Base-by-base conservation (phyloP, 2,329 filamentous ascomycete genomes). In the Sporothrix schenckii region DNA sequence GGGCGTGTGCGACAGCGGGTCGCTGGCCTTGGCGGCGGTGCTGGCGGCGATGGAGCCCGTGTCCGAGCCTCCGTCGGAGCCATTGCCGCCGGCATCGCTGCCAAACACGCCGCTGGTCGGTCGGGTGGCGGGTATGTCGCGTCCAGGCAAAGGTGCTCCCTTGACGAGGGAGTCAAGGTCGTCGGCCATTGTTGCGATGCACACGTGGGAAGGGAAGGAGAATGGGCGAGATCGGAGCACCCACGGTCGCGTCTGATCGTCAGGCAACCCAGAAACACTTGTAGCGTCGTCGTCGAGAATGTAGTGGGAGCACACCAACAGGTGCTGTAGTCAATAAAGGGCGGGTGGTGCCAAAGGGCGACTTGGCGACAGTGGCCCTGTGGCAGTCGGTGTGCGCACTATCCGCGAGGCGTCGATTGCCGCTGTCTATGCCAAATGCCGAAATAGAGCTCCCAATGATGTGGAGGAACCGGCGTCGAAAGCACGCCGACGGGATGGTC, bases 111-210 rank as follows among this genome's bases (percentile, higher is more conserved):
- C 65, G 75, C 79, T 77, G 67, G 80, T 75, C 74, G 81, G 78
- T 58, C 82, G 78, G 72, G 81, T 81, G 74, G 82, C 82, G 75
- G 80, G 80, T 75, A 47, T 63, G 21, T 83, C 80, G 72, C 87
- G 84, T 30, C 71, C 86, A 70, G 90, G 86, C 71, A 88, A 83
- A 71, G 93, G 91, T 66, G 92, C 90, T 77, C 94, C 94, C 82
- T 97, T 98, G 82, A 98, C 92, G 77, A 97, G 87, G 77, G 93
- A 93, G 82, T 97, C 94, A 77, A 97, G 85, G 72, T 87, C 83
- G 78, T 89, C 86, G 75, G 87, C 83, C 88, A 91, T 91, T 73
- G 74, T 21, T 30, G 4, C 11, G 24, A 16, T 14, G 78, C 65
- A 24, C 13, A 9, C 34, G 34, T 10, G 47, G n/a, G 21, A 34